Conservation (phyloP, 257 asterid genomes). For the Ehretia macrophylla region DNA sequence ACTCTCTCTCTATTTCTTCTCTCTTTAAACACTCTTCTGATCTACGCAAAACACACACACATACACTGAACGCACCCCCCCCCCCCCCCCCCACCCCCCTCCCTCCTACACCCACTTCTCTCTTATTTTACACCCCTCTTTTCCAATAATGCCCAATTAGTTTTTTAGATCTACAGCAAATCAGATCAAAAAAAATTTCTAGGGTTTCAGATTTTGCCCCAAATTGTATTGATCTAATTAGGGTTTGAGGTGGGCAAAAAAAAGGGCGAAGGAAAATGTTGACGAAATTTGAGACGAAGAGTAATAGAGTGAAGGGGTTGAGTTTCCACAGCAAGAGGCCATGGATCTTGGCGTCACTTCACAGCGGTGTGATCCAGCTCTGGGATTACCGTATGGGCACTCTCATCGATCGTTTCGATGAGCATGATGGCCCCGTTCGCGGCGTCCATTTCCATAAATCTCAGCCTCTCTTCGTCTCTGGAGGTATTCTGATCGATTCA, state of each 20-base stretch:
- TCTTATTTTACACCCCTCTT: background rate
- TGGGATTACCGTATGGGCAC: slow-evolving; percentile 99
- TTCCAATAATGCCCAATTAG: background rate
- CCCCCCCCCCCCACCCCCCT: too few relatives aligned
- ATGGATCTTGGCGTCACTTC: slow-evolving; percentile 99
- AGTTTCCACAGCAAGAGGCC: slow-evolving; percentile 95
- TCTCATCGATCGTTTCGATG: slow-evolving; percentile 89
- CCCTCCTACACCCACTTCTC: too few relatives aligned
- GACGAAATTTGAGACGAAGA: slow-evolving; percentile 97
- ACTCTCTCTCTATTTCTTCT: background rate
- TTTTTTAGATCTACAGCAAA: background rate
- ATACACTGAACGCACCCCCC: too few relatives aligned
- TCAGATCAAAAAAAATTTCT: background rate
- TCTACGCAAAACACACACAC: too few relatives aligned
- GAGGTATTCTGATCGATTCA: slow-evolving; percentile 45
- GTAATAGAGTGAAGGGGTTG: slow-evolving; percentile 94
- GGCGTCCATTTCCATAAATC: slow-evolving; percentile 92
- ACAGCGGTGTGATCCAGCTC: slow-evolving; percentile 97
- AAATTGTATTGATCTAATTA: background rate
- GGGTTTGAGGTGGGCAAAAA: background rate
- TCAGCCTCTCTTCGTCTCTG: slow-evolving; percentile 92
- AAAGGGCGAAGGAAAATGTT: slow-evolving; percentile 41
- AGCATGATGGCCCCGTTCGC: slow-evolving; percentile 97
- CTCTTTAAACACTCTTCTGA: background rate
- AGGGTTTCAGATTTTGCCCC: background rate